Base-by-base conservation (phyloP, 371 early-diverging fungal genomes). In the Funneliformis caledonium region DNA sequence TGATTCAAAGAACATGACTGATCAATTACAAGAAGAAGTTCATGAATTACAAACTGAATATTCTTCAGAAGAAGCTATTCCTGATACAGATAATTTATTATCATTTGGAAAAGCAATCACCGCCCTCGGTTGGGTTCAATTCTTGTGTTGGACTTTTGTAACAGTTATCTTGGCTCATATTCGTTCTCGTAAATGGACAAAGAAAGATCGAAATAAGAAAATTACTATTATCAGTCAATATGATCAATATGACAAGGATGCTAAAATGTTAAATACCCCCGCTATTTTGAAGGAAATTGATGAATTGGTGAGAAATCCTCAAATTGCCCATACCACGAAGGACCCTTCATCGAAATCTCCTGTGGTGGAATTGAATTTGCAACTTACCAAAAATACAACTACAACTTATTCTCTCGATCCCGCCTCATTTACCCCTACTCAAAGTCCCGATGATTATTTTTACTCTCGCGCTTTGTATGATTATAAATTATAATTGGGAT, bases 211-310 rank as follows among this genome's bases (percentile, higher is more conserved):
- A n/a, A 42, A 70, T 12, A 70, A 70, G 45, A 42, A 22, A 47
- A 70, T 70, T n/a, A 70, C n/a, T 12, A 70, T 70, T 11, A 12
- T 22, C 7, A 70, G 70, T 67, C 19, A 61, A 22, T 61, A 61
- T 12, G 45, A 43, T 22, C 45, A 43, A 42, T 42, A 70, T 47
- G 70, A 70, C 4, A n/a, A 48, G 11, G 70, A 70, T 48, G 70
- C 70, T 43, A 47, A 70, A 48, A 22, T 70, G 42, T 70, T 70
- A 70, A 70, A n/a, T 22, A 70, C 70, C 2, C 70, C 70, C 2
- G 22, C 42, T 43, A 70, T 70, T 47, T 47, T 45, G 22, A 42
- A 70, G 26, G 47, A 70, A 45, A 47, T 70, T 70, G 70, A 70
- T 70, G 70, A 70, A 11, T 22, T 70, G 16, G 22, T 70, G 7